A percentile compares a stretch with the other conserved stretches of the same genome.
phyloP scores from a whole-genome alignment of 768 basidiomycete genomes.

The Podaxis mareebaensis region DNA sequence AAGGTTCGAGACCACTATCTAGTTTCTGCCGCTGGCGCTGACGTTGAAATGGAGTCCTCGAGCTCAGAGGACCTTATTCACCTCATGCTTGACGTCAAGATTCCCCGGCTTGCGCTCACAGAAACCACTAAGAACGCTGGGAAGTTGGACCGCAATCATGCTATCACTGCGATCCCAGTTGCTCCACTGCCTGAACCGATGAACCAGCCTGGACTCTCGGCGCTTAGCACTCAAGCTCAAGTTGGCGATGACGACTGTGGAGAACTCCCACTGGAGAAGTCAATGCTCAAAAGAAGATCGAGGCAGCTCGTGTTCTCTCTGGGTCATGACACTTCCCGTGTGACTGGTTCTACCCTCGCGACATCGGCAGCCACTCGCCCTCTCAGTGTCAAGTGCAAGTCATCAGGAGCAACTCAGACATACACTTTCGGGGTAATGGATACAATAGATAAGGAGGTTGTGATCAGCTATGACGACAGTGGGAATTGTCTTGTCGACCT shows the following conservation, averaged over 20 bases:
- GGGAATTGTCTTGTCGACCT: conserved; percentile 12
- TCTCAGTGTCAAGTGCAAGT: conserved; percentile 44
- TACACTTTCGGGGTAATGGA: conserved; percentile 21
- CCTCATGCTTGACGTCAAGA: conserved; percentile 11
- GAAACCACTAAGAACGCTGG: conserved; percentile 20
- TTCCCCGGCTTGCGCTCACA: conserved; percentile 28
- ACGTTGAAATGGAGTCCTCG: conserved; percentile 16
- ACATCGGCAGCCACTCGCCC: conserved; percentile 31
- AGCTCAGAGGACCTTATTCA: conserved; percentile 24
- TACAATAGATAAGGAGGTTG: conserved; percentile 61
- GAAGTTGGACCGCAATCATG: background rate
- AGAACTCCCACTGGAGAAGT: background rate
- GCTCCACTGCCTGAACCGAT: background rate
- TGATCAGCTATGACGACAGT: background rate
- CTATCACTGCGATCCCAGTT: conserved; percentile 46
- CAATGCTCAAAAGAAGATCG: background rate
- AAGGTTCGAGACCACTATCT: conserved; percentile 7
- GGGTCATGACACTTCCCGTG: background rate
- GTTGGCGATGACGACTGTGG: background rate
- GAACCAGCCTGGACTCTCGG: background rate
- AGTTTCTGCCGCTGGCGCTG: background rate
- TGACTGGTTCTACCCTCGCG: background rate
- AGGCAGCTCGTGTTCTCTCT: conserved; percentile 13
- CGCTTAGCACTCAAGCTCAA: conserved; percentile 1
- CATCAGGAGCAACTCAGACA: conserved; percentile 21